A percentile compares a stretch with the other conserved stretches of the same genome.
phyloP scores from a whole-genome alignment of 345 rosid genomes.

The Aurinia saxatilis region DNA sequence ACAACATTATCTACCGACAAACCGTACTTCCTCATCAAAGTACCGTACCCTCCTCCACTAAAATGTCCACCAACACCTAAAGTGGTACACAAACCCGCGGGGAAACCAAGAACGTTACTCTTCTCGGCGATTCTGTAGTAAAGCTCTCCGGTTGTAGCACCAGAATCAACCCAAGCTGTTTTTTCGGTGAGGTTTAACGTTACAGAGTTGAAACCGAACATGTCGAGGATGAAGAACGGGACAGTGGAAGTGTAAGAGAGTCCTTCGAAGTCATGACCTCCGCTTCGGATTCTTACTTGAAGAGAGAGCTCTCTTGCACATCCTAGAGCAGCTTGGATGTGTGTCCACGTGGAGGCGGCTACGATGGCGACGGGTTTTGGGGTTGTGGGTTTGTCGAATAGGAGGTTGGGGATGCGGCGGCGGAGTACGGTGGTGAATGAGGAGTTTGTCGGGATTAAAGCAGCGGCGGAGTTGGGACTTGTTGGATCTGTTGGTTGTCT shows the following conservation, averaged over 20 bases:
- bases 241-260: conserved; percentile 34
- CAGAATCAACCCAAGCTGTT: conserved; percentile 34
- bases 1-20: conserved; percentile 41
- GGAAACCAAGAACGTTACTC: conserved; percentile 32
- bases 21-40: conserved; percentile 45
- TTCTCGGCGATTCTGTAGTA: conserved; percentile 30
- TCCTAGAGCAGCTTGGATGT: conserved; percentile 30
- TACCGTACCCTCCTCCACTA: conserved; percentile 51
- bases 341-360: conserved; percentile 21
- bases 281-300: conserved; percentile 37
- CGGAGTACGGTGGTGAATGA: conserved; percentile 28
- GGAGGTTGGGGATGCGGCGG: conserved; percentile 32
- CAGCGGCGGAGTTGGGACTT: conserved; percentile 1
- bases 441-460: conserved; percentile 25
- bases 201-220: conserved; percentile 20
- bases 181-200: conserved; percentile 22
- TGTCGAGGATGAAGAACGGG: conserved; percentile 36
- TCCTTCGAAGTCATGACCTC: conserved; percentile 47
- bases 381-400: conserved; percentile 31
- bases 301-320: conserved; percentile 29
- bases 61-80: conserved; percentile 51
- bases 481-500: neutral
- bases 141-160: conserved; percentile 36
- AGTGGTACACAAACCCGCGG: conserved; percentile 36
- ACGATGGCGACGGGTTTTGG: conserved; percentile 37